Conservation (phyloP, 2,329 filamentous ascomycete species). For the Xylariaceae sp. region DNA sequence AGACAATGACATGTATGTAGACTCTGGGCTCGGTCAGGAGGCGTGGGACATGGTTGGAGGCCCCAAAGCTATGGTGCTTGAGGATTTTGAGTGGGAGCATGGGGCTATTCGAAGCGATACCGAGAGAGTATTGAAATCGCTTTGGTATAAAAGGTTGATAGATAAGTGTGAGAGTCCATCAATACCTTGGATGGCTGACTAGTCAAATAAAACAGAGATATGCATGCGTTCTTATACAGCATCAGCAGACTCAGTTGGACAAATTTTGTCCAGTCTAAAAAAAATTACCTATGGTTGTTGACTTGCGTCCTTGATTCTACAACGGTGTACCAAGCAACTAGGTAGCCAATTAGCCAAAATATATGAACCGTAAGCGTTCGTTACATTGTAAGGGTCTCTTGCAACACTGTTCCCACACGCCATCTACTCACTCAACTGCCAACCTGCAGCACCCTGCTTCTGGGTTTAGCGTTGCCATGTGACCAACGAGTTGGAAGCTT, state of each 20-base stretch:
- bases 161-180: no score
- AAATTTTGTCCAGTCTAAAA: no score
- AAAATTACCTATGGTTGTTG: not conserved
- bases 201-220: no score
- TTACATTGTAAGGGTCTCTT: not conserved
- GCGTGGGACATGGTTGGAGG: not conserved
- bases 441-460: not conserved
- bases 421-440: not conserved
- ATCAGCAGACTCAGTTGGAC: no score
- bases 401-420: not conserved
- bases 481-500: not conserved
- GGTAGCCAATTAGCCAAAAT: slow-evolving; percentile 5
- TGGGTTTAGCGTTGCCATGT: not conserved
- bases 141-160: no score
- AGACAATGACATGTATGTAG: slow-evolving; percentile 1
- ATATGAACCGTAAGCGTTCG: not conserved
- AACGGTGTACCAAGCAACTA: slow-evolving; percentile 19
- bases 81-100: no score
- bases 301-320: slow-evolving; percentile 21
- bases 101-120: no score
- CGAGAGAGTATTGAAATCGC: no score
- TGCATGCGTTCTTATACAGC: no score
- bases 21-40: not conserved
- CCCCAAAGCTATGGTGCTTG: no score
- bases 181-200: no score